Percentiles rank a stretch among this genome's conserved stretches.
These are phyloP conservation scores for Saccharomyces pastorianus DNA, from an alignment of 1,139 yeast genomes.

Conservation along the genomic window DNA sequence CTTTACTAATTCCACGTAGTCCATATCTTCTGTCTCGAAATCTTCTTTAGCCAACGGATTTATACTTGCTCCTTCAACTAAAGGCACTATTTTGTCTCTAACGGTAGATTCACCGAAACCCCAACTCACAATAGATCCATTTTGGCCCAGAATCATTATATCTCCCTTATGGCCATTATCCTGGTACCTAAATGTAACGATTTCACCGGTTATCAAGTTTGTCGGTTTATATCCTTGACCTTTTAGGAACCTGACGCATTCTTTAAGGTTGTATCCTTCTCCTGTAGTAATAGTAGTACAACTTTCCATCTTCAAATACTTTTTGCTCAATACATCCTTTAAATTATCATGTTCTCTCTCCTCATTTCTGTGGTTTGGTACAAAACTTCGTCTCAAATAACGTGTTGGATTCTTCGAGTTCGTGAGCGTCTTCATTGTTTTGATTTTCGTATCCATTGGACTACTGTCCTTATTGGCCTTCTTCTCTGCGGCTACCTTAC, in stretches of 20 bases:
- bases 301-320: constrained; percentile 23
- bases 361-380: not conserved
- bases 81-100: constrained; percentile 38
- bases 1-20: constrained; percentile 52
- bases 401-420: constrained; percentile 3
- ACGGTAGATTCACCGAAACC: constrained; percentile 49
- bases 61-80: constrained; percentile 41
- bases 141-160: constrained; percentile 49
- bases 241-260: constrained; percentile 35
- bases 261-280: constrained; percentile 53
- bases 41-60: constrained; percentile 37
- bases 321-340: not conserved
- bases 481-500: not conserved
- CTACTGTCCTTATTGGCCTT: not conserved
- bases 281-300: constrained; percentile 65
- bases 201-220: constrained; percentile 62
- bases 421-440: constrained; percentile 2
- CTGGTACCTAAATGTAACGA: constrained; percentile 40
- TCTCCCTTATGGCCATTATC: constrained; percentile 36
- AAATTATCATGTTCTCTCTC: not conserved
- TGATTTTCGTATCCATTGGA: not conserved
- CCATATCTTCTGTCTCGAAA: constrained; percentile 80
- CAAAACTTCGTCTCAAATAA: constrained; percentile 5
- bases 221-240: constrained; percentile 18
- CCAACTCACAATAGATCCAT: constrained; percentile 81